Percentiles rank a stretch among this genome's conserved stretches.
Evolutionary conservation across 2,329 filamentous ascomycete genomes (phyloP).

Genomic region (Cadophora malorum): DNA sequence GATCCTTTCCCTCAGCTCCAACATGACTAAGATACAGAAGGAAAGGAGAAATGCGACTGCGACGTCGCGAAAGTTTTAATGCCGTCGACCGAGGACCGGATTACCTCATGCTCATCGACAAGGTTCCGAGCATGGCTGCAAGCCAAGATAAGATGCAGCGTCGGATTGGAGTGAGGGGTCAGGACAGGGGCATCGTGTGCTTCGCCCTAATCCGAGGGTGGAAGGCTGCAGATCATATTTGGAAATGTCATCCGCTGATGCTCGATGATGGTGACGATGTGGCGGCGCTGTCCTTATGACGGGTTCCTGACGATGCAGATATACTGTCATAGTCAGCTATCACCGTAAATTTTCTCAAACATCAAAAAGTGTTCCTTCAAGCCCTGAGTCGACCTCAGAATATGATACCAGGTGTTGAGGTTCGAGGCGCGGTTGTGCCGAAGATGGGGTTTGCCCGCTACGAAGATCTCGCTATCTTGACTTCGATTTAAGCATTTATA

Average conservation of each 20-base stretch:
- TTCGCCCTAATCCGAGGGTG: background rate
- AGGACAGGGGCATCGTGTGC: background rate
- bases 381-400: no score
- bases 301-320: conserved; percentile 1
- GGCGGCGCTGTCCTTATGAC: conserved; percentile 2
- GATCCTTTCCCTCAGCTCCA: conserved; percentile 33
- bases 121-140: conserved; percentile 6
- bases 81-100: conserved; percentile 2
- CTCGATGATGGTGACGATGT: background rate
- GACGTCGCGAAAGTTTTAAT: background rate
- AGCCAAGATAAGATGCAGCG: conserved; percentile 12
- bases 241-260: conserved; percentile 5
- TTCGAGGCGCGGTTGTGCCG: background rate
- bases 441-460: conserved; percentile 2
- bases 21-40: conserved; percentile 26
- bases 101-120: conserved; percentile 12
- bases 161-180: conserved; percentile 2
- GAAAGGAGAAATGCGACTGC: background rate
- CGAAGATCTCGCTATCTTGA: conserved; percentile 2
- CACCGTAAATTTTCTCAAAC: background rate
- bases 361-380: background rate
- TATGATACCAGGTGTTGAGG: background rate
- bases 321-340: background rate
- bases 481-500: conserved; percentile 4
- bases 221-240: conserved; percentile 6